A percentile compares a stretch with the other conserved stretches of the same genome.
These are phyloP conservation scores for Acephala macrosclerotiorum DNA, from an alignment of 2,329 filamentous ascomycete species.

Conservation along the genomic window DNA sequence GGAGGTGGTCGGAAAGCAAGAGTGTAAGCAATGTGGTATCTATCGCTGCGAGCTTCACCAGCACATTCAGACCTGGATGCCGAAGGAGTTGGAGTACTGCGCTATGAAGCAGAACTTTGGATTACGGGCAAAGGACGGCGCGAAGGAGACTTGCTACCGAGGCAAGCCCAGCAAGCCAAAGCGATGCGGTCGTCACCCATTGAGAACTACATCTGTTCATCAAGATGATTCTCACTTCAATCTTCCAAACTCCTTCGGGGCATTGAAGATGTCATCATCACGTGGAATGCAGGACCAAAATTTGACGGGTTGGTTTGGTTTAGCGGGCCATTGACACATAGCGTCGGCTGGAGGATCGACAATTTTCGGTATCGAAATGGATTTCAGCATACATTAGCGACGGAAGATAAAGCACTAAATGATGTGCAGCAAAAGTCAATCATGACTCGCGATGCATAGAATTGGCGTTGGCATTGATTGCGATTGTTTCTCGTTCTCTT, in stretches of 20 bases:
- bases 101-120: slow-evolving; percentile 65
- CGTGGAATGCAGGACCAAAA: slow-evolving; percentile 2
- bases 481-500: slow-evolving; percentile 6
- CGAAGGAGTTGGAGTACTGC: slow-evolving; percentile 64
- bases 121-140: slow-evolving; percentile 52
- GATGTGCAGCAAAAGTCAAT: slow-evolving; percentile 9
- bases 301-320: background rate
- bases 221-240: slow-evolving; percentile 30
- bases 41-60: slow-evolving; percentile 68
- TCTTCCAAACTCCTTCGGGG: background rate
- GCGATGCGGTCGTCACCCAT: slow-evolving; percentile 62
- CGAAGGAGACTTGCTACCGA: slow-evolving; percentile 62
- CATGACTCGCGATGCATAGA: slow-evolving; percentile 11
- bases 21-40: slow-evolving; percentile 68
- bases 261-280: background rate
- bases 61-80: slow-evolving; percentile 68
- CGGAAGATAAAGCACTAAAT: slow-evolving; percentile 7
- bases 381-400: slow-evolving; percentile 12
- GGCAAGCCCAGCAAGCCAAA: slow-evolving; percentile 65
- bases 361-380: background rate
- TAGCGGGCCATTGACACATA: background rate
- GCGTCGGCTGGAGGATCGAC: background rate
- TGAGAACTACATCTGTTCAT: slow-evolving; percentile 39
- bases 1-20: slow-evolving; percentile 66
- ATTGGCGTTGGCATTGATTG: slow-evolving; percentile 10